Percentiles rank a stretch among this genome's conserved stretches.
phyloP scores from a whole-genome alignment of 306 rosid species.

The Glycine soja region DNA sequence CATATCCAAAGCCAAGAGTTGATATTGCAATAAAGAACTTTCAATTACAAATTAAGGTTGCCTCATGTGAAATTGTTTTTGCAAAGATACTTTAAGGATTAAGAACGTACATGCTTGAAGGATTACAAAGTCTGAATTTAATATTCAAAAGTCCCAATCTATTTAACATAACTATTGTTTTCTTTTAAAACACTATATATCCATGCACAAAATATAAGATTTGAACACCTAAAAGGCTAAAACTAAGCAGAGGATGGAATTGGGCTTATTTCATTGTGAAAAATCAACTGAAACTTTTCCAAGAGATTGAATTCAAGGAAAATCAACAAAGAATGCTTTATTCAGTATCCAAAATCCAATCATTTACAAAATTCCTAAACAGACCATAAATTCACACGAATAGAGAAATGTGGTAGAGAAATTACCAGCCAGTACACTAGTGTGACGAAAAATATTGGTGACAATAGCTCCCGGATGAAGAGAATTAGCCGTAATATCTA shows the following conservation, averaged over 20 bases:
- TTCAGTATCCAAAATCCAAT: too few species aligned
- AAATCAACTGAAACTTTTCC: background rate
- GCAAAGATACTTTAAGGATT: conserved; percentile 5
- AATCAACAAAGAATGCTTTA: background rate
- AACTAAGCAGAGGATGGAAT: background rate
- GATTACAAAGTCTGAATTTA: background rate
- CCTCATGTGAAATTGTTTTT: background rate
- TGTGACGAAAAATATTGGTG: conserved; percentile 63
- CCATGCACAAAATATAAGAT: background rate
- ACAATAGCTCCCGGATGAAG: conserved; percentile 81
- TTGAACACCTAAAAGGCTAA: background rate
- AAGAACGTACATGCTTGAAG: too few species aligned
- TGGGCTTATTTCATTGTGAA: too few species aligned
- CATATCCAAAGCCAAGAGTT: too few species aligned
- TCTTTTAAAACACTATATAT: background rate
- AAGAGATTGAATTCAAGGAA: background rate
- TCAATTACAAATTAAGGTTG: background rate
- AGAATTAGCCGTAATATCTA: conserved; percentile 72
- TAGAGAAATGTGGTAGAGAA: background rate
- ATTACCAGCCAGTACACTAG: conserved; percentile 51
- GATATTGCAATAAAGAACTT: too few species aligned
- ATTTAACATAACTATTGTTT: background rate
- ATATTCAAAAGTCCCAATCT: background rate
- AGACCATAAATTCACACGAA: conserved; percentile 3
- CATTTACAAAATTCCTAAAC: background rate